Evolutionary conservation across 257 asterid species (phyloP).

Genomic region (Henckelia pumila): DNA sequence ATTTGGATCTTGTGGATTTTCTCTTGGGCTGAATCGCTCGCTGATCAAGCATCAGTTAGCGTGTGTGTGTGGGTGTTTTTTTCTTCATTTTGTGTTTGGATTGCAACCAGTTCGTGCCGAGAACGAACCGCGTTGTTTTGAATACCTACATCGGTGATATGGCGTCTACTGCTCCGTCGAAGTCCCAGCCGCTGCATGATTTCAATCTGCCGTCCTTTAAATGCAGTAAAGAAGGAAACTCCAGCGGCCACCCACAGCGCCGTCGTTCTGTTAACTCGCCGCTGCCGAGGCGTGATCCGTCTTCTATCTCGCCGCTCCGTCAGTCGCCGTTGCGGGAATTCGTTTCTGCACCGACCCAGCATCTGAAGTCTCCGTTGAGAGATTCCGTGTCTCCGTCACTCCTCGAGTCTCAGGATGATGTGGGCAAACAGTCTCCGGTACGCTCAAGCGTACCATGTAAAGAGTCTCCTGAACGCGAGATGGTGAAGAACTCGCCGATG

Average conservation of each 20-base stretch:
- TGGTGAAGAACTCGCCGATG: background rate
- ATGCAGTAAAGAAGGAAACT: slow-evolving; percentile 57
- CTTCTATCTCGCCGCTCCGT: slow-evolving; percentile 45
- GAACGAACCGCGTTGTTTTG: slow-evolving; percentile 2
- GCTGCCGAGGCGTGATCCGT: slow-evolving; percentile 33
- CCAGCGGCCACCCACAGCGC: slow-evolving; percentile 41
- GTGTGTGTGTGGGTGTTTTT: background rate
- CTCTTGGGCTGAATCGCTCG: background rate
- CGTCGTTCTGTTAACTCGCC: slow-evolving; percentile 57
- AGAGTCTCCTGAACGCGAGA: slow-evolving; percentile 16
- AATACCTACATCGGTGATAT: slow-evolving; percentile 12
- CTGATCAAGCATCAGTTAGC: slow-evolving; percentile 7
- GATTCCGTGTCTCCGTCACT: slow-evolving; percentile 23
- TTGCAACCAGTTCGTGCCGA: background rate
- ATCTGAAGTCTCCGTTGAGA: slow-evolving; percentile 18
- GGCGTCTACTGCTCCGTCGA: slow-evolving; percentile 53
- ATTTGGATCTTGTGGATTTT: slow-evolving; percentile 1
- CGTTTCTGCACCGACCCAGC: slow-evolving; percentile 29
- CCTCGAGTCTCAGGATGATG: slow-evolving; percentile 31
- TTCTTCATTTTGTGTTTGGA: background rate
- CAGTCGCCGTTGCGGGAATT: slow-evolving; percentile 47
- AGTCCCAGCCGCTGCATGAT: slow-evolving; percentile 69
- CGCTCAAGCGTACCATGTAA: slow-evolving; percentile 26
- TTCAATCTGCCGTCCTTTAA: slow-evolving; percentile 54
- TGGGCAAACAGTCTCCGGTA: slow-evolving; percentile 32